These are phyloP conservation scores for Hygrocybe coccinea DNA, from an alignment of 768 basidiomycete species.

Conservation along the genomic window DNA sequence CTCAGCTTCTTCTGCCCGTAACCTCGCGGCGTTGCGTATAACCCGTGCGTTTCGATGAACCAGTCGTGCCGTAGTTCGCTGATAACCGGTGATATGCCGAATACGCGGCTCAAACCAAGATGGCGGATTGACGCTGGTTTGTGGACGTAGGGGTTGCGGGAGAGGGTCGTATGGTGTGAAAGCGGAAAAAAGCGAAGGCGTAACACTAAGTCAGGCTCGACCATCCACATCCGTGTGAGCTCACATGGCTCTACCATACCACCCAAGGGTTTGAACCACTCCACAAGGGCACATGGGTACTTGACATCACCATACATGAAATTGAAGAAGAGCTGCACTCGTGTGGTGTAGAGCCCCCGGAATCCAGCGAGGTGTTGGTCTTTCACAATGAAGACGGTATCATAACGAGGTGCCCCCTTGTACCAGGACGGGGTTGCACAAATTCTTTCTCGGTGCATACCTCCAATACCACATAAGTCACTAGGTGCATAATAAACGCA, in stretches of 20 bases:
- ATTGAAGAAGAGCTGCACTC: conserved; percentile 26
- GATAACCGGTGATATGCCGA: too few relatives aligned
- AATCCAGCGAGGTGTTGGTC: conserved; percentile 20
- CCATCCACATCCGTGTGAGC: conserved; percentile 23
- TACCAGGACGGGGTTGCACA: conserved; percentile 9
- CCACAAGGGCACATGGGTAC: conserved; percentile 28
- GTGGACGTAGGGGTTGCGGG: too few relatives aligned
- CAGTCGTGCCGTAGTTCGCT: too few relatives aligned
- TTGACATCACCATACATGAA: conserved; percentile 13
- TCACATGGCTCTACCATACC: conserved; percentile 7
- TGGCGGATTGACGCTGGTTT: too few relatives aligned
- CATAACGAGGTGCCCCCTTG: conserved; percentile 10
- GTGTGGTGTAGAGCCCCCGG: conserved; percentile 18
- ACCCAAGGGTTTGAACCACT: conserved; percentile 24
- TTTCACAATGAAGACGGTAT: conserved; percentile 25
- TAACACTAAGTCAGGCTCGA: conserved; percentile 27
- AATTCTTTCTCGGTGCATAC: conserved; percentile 27
- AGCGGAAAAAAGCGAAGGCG: too few relatives aligned
- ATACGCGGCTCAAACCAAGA: too few relatives aligned
- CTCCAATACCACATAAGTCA: conserved; percentile 21
- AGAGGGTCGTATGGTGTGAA: too few relatives aligned
- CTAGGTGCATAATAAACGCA: conserved; percentile 25
- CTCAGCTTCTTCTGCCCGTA: too few relatives aligned
- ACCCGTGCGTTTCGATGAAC: too few relatives aligned
- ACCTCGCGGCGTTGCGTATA: too few relatives aligned